Base-by-base conservation (phyloP, 2,329 filamentous ascomycete genomes). In the Penicillium sp. region DNA sequence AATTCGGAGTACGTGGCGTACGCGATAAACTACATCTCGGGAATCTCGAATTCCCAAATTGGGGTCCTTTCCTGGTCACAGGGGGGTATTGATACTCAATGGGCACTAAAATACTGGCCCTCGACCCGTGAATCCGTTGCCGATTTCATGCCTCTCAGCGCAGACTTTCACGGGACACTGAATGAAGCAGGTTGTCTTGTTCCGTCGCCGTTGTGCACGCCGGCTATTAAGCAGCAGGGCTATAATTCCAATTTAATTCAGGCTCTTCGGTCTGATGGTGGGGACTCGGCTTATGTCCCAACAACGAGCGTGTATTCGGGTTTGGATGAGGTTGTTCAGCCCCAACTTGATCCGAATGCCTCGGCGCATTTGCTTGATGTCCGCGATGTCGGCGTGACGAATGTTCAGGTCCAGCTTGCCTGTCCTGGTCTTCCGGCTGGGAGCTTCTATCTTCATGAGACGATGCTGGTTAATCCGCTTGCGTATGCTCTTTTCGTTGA, bases 1-100 rank as follows among this genome's bases (percentile, higher is more conserved):
- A 84, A 80, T 56, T 68, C 78, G 4, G 81, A 84, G 62, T 83
- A 80, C 57, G 75, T 82, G 32, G 79, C 80, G 3, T 84, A 85
- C 63, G 80, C 81, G 4, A 79, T 84, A 53, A 81, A 84, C 68
- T 84, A 84, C 66, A 73, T 84, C 51, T 66, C 70, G 23, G 69
- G 65, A 27, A 66, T 80, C 54, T 73, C 84, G 78, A 78, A 80
- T 80, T 0, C 80, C 76, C 1, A 80, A 71, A 76, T 80, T 6
- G 68, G 71, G 15, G 68, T 82, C 17, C 65, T 84, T n/a, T 74
- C 72, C 12, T 84, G 78, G 79, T 83, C 79, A 0, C 81, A 85
- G 65, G 82, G 82, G 13, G 78, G 76, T 41, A 66, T 84, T 2
- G 69, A 80, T 51, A 70, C 76, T 0, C 82, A 85, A 62, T 84